phyloP scores from a whole-genome alignment of 2,329 filamentous ascomycete genomes.

The Phialocephala sp. region DNA sequence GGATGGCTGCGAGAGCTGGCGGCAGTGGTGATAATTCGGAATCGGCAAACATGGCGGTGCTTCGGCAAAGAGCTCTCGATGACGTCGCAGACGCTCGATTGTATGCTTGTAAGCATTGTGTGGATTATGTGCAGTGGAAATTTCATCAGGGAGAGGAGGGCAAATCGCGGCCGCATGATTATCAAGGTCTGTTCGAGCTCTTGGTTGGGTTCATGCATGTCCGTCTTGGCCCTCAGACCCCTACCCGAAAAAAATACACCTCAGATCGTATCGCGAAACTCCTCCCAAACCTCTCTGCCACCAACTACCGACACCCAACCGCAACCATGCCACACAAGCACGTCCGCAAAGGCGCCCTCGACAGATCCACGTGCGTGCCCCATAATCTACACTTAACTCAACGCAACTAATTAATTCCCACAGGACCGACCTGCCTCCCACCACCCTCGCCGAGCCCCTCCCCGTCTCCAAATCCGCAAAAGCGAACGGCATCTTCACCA shows the following conservation, averaged over 20 bases:
- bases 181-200: no score
- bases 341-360: conserved; percentile 66
- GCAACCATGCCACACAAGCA: conserved; percentile 84
- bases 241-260: no score
- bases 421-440: conserved; percentile 58
- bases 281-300: background rate
- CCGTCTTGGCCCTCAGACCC: background rate
- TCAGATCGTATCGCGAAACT: conserved; percentile 15
- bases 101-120: no score
- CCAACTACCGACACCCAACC: conserved; percentile 1
- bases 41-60: background rate
- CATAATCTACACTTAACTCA: background rate
- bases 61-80: background rate
- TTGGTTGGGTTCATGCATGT: background rate
- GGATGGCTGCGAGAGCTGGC: no score
- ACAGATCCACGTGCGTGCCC: conserved; percentile 55
- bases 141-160: no score
- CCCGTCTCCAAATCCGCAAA: conserved; percentile 54
- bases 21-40: background rate
- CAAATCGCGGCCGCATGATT: background rate
- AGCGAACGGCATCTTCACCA: conserved; percentile 46
- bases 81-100: background rate
- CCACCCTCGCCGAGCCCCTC: conserved; percentile 62
- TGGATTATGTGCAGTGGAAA: no score
- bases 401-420: conserved; percentile 35